Percentiles rank a stretch among this genome's conserved stretches.
phyloP scores from a whole-genome alignment of 306 rosid genomes.

The Aeschynomene evenia region DNA sequence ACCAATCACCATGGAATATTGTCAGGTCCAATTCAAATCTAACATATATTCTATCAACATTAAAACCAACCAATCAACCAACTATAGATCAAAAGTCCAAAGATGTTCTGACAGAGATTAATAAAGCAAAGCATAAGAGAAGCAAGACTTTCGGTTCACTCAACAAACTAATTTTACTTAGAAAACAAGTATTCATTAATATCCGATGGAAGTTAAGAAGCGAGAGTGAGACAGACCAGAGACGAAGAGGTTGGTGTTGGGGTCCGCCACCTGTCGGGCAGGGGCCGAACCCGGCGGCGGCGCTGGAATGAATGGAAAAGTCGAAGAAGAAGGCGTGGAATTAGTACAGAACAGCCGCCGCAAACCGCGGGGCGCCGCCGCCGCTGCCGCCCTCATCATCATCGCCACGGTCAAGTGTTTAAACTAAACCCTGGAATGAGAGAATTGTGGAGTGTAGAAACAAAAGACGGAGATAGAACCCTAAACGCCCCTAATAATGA shows the following conservation, averaged over 20 bases:
- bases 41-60: not conserved
- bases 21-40: not conserved
- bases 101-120: not conserved
- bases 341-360: conserved; percentile 55
- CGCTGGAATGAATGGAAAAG: conserved; percentile 50
- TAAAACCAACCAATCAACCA: not conserved
- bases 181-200: not conserved
- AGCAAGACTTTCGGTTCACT: not conserved
- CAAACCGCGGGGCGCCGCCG: conserved; percentile 59
- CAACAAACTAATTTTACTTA: not conserved
- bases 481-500: too few species aligned
- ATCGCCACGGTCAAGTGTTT: conserved; percentile 57
- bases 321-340: conserved; percentile 6
- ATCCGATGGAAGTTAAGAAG: not conserved
- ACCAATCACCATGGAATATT: not conserved
- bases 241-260: conserved; percentile 84
- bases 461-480: too few species aligned
- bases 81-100: not conserved
- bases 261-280: conserved; percentile 64
- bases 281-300: conserved; percentile 33
- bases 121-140: not conserved
- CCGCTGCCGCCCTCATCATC: conserved; percentile 62
- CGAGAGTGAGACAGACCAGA: conserved; percentile 46
- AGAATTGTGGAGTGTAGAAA: not conserved
- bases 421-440: conserved; percentile 34